Evolutionary conservation across 2,329 filamentous ascomycete species (phyloP).

Genomic region (Colletotrichum filicis): DNA sequence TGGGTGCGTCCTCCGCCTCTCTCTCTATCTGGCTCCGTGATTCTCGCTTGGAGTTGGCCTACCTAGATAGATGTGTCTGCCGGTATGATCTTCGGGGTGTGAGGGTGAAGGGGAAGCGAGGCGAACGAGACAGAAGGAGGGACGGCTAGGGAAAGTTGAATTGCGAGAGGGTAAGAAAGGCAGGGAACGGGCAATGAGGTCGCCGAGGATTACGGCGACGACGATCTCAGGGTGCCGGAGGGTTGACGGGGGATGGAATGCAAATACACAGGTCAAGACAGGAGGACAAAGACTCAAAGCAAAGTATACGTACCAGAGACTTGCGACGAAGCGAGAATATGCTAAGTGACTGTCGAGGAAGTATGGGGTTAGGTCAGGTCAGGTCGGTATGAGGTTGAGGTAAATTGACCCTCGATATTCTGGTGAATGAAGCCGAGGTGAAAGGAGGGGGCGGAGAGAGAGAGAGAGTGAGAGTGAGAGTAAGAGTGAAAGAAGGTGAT

Average conservation of each 20-base stretch:
- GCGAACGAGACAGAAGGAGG: constrained; percentile 27
- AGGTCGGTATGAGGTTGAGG: neutral
- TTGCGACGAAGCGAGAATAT: constrained; percentile 3
- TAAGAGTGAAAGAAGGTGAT: neutral
- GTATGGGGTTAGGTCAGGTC: neutral
- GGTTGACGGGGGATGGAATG: neutral
- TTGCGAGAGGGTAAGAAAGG: constrained; percentile 10
- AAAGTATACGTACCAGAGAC: constrained; percentile 10
- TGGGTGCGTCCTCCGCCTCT: neutral
- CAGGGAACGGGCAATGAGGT: neutral
- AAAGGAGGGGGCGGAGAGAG: neutral
- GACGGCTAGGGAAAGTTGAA: constrained; percentile 17
- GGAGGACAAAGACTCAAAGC: neutral
- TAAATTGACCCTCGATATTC: constrained; percentile 3
- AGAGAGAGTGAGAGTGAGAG: neutral
- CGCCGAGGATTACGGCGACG: neutral
- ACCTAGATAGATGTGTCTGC: constrained; percentile 14
- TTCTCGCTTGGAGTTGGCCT: neutral
- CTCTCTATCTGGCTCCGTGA: neutral
- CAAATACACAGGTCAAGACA: neutral
- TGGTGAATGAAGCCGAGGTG: neutral
- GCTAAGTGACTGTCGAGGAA: neutral
- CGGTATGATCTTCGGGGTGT: constrained; percentile 41
- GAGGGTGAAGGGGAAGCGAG: constrained; percentile 27
- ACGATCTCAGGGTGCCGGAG: neutral